Evolutionary conservation across 106 monocot species (phyloP), one percentile per base, ranked within the genome.

Genomic region (Dioscorea dumetorum): DNA sequence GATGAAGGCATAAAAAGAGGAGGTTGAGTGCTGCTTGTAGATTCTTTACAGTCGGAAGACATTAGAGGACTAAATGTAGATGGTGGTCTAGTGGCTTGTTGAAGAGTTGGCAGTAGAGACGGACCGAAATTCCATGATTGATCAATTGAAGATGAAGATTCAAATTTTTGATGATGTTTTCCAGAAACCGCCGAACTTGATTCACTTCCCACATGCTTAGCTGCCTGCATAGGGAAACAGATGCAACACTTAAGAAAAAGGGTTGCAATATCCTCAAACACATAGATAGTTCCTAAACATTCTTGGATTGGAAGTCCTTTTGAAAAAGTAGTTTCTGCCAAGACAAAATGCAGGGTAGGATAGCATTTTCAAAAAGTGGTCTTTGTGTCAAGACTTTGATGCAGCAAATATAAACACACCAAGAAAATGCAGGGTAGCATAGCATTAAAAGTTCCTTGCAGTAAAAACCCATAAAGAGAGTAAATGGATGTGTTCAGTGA

Each of bases 1-100:
- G 77, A 62, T 57, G 77, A 62, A 22, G 83, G 81, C 61, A 79
- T 28, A 31, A 94, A 94, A 70, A 90, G 84, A 2, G 90, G 82
- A n/a, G n/a, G n/a, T n/a, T n/a, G 82, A 76, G 80, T 50, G 18
- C 22, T 51, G 51, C 57, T 77, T 62, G 54, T 72, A 21, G 82
- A 71, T 61, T 85, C 85, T 24, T 53, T 34, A 66, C 71, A 22
- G 56, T 81, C 81, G 57, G 77, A 28, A 33, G 77, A 72, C 56
- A 77, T 57, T 23, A 73, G 56, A 70, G 88, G 67, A 33, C 63
- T 67, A 17, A 88, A 70, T 28, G 68, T 62, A 13, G 77, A 61
- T 17, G 70, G 34, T 48, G 81, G 57, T 41, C 41, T 41, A 57
- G 78, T 31, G 14, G 71, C 54, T 23, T 68, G 28, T 49, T 74